Evolutionary conservation across 176 grass and related monocot species (phyloP).

Genomic region (Triticum monococcum): DNA sequence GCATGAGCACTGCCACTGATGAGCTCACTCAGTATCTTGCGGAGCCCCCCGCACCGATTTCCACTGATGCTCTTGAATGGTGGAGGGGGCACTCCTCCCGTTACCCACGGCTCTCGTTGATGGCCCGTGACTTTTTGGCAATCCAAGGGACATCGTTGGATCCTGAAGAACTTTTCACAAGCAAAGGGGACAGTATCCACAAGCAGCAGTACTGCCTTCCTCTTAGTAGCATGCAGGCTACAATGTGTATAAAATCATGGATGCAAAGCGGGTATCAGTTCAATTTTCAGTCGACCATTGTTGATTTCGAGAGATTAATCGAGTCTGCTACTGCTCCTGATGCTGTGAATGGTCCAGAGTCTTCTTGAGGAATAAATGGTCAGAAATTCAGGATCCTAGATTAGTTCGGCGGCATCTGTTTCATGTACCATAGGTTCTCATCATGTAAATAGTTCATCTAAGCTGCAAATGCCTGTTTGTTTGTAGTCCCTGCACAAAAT

Average conservation of each 20-base stretch:
- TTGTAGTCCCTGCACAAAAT: slow-evolving; percentile 1
- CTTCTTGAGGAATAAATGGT: slow-evolving; percentile 22
- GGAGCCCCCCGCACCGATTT: slow-evolving; percentile 69
- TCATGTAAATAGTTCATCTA: slow-evolving; percentile 44
- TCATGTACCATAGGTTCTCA: slow-evolving; percentile 17
- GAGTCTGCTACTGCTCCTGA: slow-evolving; percentile 40
- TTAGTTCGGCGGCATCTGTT: slow-evolving; percentile 27
- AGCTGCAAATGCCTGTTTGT: background rate
- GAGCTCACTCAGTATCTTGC: slow-evolving; percentile 82
- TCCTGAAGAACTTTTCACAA: slow-evolving; percentile 83
- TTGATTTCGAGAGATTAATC: slow-evolving; percentile 69
- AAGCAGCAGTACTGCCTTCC: slow-evolving; percentile 80
- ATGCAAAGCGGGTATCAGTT: slow-evolving; percentile 78
- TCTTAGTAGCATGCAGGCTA: slow-evolving; percentile 52
- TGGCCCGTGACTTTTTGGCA: slow-evolving; percentile 90
- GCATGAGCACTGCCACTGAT: slow-evolving; percentile 59
- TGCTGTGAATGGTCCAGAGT: slow-evolving; percentile 17
- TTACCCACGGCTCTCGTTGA: slow-evolving; percentile 78
- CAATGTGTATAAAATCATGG: slow-evolving; percentile 77
- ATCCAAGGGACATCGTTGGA: slow-evolving; percentile 81
- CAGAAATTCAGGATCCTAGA: slow-evolving; percentile 3
- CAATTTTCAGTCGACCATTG: slow-evolving; percentile 55
- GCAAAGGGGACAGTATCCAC: slow-evolving; percentile 62
- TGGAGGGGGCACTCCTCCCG: slow-evolving; percentile 78
- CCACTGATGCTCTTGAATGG: slow-evolving; percentile 79